These are phyloP conservation scores for Typha latifolia DNA, from an alignment of 176 grass and related monocot genomes.

Conservation along the genomic window DNA sequence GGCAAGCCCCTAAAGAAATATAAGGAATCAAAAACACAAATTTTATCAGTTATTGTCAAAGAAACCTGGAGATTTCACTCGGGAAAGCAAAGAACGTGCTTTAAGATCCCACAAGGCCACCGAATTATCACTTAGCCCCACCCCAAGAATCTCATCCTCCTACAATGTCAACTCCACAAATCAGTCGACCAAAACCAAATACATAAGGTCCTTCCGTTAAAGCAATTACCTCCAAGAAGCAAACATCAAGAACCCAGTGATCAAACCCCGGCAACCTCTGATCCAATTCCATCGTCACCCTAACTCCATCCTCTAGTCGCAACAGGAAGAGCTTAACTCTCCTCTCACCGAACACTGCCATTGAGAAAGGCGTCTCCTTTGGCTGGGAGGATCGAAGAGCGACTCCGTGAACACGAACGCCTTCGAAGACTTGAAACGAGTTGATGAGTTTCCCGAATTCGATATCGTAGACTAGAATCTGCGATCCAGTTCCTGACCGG, in stretches of 20 bases:
- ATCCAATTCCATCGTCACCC: slow-evolving; percentile 34
- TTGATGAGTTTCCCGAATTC: slow-evolving; percentile 26
- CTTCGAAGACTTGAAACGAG: slow-evolving; percentile 58
- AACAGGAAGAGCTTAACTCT: slow-evolving; percentile 57
- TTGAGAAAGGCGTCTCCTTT: not conserved
- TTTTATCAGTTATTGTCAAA: too few species aligned
- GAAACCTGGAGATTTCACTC: slow-evolving; percentile 67
- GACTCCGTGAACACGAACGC: slow-evolving; percentile 79
- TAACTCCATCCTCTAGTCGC: not conserved
- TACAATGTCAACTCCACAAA: slow-evolving; percentile 3
- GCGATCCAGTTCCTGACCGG: slow-evolving; percentile 49
- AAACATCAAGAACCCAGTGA: slow-evolving; percentile 72
- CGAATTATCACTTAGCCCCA: slow-evolving; percentile 90
- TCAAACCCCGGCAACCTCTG: slow-evolving; percentile 53
- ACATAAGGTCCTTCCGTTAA: not conserved
- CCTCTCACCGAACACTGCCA: slow-evolving; percentile 55
- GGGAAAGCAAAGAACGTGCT: slow-evolving; percentile 16
- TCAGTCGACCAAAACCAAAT: not conserved
- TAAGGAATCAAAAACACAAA: not conserved
- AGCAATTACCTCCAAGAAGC: slow-evolving; percentile 47
- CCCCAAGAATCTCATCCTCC: slow-evolving; percentile 46
- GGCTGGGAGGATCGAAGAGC: slow-evolving; percentile 14
- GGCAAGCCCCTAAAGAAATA: not conserved
- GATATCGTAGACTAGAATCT: slow-evolving; percentile 52
- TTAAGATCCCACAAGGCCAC: slow-evolving; percentile 62